Conservation (phyloP, 768 basidiomycete species). For the Galerina sulciceps region DNA sequence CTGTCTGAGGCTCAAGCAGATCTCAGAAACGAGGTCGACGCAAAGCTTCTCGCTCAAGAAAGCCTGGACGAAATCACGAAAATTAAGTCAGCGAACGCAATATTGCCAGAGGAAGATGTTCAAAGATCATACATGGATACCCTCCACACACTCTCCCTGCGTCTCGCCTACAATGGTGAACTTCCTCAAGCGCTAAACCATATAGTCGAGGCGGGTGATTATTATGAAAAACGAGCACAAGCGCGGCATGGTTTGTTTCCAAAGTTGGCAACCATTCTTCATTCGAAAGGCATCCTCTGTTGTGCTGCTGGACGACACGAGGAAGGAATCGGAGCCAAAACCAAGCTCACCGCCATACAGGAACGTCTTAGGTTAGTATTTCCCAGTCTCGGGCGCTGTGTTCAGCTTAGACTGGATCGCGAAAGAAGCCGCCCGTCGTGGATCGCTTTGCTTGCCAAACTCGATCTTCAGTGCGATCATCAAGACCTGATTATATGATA, state of each 20-base stretch:
- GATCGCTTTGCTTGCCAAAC: background rate
- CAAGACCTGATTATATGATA: no score
- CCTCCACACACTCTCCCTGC: background rate
- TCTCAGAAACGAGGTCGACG: background rate
- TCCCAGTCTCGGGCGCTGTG: background rate
- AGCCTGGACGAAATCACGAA: background rate
- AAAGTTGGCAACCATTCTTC: background rate
- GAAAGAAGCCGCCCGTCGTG: background rate
- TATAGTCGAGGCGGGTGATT: background rate
- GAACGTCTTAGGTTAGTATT: background rate
- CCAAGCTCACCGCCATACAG: background rate
- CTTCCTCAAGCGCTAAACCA: background rate
- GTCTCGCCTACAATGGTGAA: background rate
- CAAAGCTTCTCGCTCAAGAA: background rate
- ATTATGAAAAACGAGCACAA: slow-evolving; percentile 1
- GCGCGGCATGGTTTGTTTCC: slow-evolving; percentile 6
- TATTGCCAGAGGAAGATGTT: background rate
- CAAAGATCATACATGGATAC: background rate
- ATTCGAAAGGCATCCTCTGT: background rate
- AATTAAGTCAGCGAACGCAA: background rate
- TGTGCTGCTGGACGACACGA: slow-evolving; percentile 9
- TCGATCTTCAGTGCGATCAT: background rate
- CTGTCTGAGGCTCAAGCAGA: background rate
- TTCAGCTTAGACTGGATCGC: background rate
- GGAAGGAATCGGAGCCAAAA: slow-evolving; percentile 1